phyloP scores from a whole-genome alignment of 1,139 yeast species.

The Cylindricascospora bacillispora region DNA sequence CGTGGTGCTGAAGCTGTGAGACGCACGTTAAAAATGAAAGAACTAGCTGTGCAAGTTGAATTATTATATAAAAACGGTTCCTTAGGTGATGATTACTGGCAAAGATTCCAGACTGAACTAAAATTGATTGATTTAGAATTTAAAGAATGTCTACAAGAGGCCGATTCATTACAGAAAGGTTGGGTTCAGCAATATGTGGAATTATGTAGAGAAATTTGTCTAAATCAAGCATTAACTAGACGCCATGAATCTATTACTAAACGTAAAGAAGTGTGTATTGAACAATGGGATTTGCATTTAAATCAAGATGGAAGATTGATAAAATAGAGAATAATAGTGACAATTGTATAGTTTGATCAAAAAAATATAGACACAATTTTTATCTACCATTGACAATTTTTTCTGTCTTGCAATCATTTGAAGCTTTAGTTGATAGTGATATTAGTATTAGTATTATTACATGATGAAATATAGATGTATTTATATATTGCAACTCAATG shows the following conservation, averaged over 20 bases:
- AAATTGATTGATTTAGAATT: constrained; percentile 70
- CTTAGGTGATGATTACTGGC: constrained; percentile 79
- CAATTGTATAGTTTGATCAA: too few relatives aligned
- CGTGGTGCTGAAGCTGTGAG: constrained; percentile 88
- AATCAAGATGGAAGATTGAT: constrained; percentile 24
- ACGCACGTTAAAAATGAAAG: constrained; percentile 72
- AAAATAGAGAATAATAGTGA: too few relatives aligned
- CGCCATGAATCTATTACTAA: constrained; percentile 55
- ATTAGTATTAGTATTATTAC: too few relatives aligned
- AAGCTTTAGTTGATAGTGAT: too few relatives aligned
- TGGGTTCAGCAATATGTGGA: constrained; percentile 74
- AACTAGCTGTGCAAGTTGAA: constrained; percentile 42
- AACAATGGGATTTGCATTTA: constrained; percentile 37
- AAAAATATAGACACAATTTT: too few relatives aligned
- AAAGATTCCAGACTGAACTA: constrained; percentile 64
- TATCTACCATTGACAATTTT: too few relatives aligned
- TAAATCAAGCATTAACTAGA: constrained; percentile 81
- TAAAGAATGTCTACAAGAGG: constrained; percentile 65
- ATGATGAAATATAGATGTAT: background rate
- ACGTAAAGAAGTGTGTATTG: constrained; percentile 36
- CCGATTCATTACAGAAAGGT: constrained; percentile 58
- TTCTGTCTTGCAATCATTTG: too few relatives aligned
- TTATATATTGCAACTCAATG: constrained; percentile 5
- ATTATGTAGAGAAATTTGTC: constrained; percentile 78
- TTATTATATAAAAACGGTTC: constrained; percentile 76